Conservation (phyloP, 192 early-diverging fungal species). For the Coemansia javaensis region DNA sequence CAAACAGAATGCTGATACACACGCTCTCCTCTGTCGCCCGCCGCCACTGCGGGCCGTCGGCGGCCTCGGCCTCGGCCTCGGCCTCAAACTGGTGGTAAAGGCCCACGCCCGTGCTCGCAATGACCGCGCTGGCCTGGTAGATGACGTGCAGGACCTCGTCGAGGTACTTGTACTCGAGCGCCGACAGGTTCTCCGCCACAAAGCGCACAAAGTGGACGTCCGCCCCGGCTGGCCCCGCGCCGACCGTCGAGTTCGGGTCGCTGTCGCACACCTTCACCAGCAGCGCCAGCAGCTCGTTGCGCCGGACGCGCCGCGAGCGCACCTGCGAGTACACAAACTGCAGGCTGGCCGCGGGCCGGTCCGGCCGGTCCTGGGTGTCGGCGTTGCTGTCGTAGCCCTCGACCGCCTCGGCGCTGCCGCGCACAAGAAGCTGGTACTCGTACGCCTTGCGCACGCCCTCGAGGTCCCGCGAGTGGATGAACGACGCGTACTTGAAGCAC, state of each 20-base stretch:
- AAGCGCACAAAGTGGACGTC: conserved; percentile 65
- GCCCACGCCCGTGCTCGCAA: conserved; percentile 67
- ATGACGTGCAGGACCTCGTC: conserved; percentile 80
- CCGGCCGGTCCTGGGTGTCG: conserved; percentile 21
- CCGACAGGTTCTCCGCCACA: conserved; percentile 77
- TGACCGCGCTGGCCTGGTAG: conserved; percentile 65
- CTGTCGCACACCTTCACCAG: conserved; percentile 69
- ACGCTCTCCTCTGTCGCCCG: conserved; percentile 54
- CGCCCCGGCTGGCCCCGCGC: conserved; percentile 21
- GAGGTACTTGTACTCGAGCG: conserved; percentile 69
- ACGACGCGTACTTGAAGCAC: conserved; percentile 78
- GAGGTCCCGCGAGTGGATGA: conserved; percentile 78
- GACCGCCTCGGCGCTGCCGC: conserved; percentile 19
- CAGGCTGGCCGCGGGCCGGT: conserved; percentile 54
- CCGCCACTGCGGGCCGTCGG: conserved; percentile 1
- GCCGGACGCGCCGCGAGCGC: conserved; percentile 58
- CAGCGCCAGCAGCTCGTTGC: conserved; percentile 67
- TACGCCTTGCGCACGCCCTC: conserved; percentile 74
- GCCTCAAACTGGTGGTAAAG: conserved; percentile 49
- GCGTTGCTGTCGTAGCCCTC: conserved; percentile 35
- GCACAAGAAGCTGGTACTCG: conserved; percentile 61
- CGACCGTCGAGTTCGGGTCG: conserved; percentile 28
- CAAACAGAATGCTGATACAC: conserved; percentile 59
- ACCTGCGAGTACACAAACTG: conserved; percentile 64
- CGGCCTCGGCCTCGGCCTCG: conserved; percentile 1